phyloP scores from a whole-genome alignment of 2,329 filamentous ascomycete genomes.

The Exserohilum turcica region DNA sequence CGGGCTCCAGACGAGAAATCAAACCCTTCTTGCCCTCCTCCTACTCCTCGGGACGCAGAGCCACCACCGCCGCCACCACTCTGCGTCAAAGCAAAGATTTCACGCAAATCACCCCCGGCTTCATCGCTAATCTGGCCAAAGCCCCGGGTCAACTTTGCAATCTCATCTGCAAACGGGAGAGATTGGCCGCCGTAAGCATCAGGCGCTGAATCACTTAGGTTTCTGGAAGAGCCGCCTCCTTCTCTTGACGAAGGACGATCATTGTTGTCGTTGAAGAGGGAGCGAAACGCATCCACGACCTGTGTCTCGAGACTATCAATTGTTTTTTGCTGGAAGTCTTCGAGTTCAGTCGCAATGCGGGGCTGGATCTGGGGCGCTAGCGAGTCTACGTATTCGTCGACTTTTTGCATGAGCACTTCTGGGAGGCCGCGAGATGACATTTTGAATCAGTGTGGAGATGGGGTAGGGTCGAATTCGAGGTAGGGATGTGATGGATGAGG shows the following conservation, averaged over 20 bases:
- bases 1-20: constrained; percentile 27
- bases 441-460: not conserved
- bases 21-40: constrained; percentile 12
- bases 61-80: constrained; percentile 17
- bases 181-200: constrained; percentile 38
- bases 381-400: constrained; percentile 39
- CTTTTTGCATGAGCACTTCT: constrained; percentile 34
- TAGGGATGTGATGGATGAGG: not conserved
- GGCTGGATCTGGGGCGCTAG: constrained; percentile 40
- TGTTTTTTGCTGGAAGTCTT: constrained; percentile 38
- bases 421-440: constrained; percentile 30
- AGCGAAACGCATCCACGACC: constrained; percentile 38
- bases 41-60: not conserved
- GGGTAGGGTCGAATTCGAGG: not conserved
- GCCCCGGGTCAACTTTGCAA: constrained; percentile 36
- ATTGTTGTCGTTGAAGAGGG: constrained; percentile 32
- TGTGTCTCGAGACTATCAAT: constrained; percentile 39
- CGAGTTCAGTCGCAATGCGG: constrained; percentile 38
- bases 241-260: constrained; percentile 17
- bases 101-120: constrained; percentile 34
- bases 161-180: constrained; percentile 37
- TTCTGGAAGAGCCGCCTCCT: constrained; percentile 22
- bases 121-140: constrained; percentile 37
- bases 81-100: constrained; percentile 37
- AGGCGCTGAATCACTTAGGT: constrained; percentile 34